These are phyloP conservation scores for Pyropia yezoensis DNA, from an alignment of 23 red algal genomes.

Conservation along the genomic window DNA sequence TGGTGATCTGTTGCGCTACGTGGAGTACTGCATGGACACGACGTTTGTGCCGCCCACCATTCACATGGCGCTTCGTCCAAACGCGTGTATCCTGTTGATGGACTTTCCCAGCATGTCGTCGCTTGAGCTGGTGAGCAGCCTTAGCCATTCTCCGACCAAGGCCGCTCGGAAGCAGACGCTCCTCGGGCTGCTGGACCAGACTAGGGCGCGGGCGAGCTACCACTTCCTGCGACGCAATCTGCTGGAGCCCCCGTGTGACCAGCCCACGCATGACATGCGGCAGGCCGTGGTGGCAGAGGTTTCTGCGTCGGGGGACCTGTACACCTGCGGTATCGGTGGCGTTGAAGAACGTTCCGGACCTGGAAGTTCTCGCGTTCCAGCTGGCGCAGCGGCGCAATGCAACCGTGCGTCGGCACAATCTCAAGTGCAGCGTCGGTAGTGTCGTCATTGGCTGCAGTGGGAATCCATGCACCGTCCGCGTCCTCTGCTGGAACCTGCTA, in stretches of 20 bases:
- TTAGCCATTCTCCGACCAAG: constrained; percentile 2
- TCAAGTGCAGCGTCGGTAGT: no score
- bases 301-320: constrained; percentile 28
- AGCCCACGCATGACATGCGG: constrained; percentile 40
- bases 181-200: constrained; percentile 36
- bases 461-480: no score
- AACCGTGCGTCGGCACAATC: no score
- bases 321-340: constrained; percentile 25
- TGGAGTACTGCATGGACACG: constrained; percentile 53
- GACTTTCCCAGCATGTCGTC: constrained; percentile 48
- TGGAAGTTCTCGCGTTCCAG: constrained; percentile 50
- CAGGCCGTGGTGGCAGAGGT: constrained; percentile 73
- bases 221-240: constrained; percentile 56
- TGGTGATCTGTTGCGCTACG: constrained; percentile 61
- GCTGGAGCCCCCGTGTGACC: constrained; percentile 71
- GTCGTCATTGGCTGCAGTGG: no score
- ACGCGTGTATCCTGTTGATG: constrained; percentile 69
- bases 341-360: constrained; percentile 59
- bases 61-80: constrained; percentile 38
- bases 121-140: constrained; percentile 62
- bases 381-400: no score
- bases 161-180: constrained; percentile 15
- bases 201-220: constrained; percentile 48
- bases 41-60: constrained; percentile 50
- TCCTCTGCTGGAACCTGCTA: no score